A percentile compares a stretch with the other conserved stretches of the same genome.
Conservation (phyloP, 345 rosid species). For the Lumnitzera littorea region DNA sequence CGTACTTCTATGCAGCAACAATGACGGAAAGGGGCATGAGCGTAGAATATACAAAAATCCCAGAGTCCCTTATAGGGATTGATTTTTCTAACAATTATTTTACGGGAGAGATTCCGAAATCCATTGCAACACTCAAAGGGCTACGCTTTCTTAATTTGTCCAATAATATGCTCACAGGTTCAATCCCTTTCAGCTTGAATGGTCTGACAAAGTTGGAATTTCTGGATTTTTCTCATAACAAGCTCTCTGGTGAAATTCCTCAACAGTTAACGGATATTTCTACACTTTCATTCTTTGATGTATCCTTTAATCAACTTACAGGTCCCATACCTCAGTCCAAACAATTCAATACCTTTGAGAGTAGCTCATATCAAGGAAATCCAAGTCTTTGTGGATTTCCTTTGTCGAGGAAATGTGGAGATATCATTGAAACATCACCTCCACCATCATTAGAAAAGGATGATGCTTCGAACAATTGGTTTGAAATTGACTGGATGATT, state of each 20-base stretch:
- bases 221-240: no score
- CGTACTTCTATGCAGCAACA: background rate
- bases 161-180: background rate
- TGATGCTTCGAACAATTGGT: no score
- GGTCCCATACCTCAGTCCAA: background rate
- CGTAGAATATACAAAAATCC: background rate
- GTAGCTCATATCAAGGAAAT: background rate
- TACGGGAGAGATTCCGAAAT: constrained; percentile 9
- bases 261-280: no score
- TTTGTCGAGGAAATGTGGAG: background rate
- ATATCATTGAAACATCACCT: no score
- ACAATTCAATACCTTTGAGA: constrained; percentile 1
- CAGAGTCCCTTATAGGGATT: background rate
- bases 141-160: constrained; percentile 1
- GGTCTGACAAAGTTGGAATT: background rate
- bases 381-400: background rate
- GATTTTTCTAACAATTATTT: constrained; percentile 8
- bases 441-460: no score
- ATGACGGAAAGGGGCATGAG: constrained; percentile 1
- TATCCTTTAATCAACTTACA: background rate
- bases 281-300: background rate
- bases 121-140: constrained; percentile 1
- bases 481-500: no score
- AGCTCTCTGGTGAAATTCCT: no score
- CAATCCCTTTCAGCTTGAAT: background rate